A percentile compares a stretch with the other conserved stretches of the same genome.
phyloP scores from a whole-genome alignment of 1,284 basidiomycete genomes.

The Irpex sp. region DNA sequence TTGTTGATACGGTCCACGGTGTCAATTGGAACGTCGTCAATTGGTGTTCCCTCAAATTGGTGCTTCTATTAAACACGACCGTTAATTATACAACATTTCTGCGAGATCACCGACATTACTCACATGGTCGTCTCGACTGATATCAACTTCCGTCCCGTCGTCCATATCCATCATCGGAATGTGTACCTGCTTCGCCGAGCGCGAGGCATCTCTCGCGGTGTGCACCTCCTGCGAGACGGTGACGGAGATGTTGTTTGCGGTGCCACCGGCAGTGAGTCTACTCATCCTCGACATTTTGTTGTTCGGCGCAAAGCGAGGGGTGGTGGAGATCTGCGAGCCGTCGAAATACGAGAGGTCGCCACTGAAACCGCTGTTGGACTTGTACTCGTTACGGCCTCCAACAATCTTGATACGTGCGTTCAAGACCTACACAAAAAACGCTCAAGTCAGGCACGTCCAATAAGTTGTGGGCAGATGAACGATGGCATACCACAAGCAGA shows the following conservation, averaged over 20 bases:
- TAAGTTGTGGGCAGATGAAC: background rate
- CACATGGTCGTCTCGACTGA: background rate
- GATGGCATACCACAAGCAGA: constrained; percentile 22
- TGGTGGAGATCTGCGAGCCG: background rate
- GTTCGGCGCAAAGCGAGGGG: background rate
- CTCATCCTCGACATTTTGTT: background rate
- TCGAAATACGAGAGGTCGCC: background rate
- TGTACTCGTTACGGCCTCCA: constrained; percentile 12
- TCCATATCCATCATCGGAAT: constrained; percentile 1
- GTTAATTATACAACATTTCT: background rate
- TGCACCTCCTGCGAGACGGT: background rate
- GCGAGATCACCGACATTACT: background rate
- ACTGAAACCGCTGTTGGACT: background rate
- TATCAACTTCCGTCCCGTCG: background rate
- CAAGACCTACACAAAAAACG: constrained; percentile 8
- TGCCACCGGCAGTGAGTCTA: background rate
- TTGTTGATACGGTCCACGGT: constrained; percentile 1
- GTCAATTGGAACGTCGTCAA: background rate
- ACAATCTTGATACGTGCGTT: constrained; percentile 15
- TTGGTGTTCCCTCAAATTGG: constrained; percentile 1
- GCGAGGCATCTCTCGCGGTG: background rate
- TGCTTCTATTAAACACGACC: background rate
- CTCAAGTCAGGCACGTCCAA: background rate
- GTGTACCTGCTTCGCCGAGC: background rate
- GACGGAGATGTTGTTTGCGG: background rate